phyloP scores from a whole-genome alignment of 1,284 basidiomycete species.

The Athelia psychrophila region DNA sequence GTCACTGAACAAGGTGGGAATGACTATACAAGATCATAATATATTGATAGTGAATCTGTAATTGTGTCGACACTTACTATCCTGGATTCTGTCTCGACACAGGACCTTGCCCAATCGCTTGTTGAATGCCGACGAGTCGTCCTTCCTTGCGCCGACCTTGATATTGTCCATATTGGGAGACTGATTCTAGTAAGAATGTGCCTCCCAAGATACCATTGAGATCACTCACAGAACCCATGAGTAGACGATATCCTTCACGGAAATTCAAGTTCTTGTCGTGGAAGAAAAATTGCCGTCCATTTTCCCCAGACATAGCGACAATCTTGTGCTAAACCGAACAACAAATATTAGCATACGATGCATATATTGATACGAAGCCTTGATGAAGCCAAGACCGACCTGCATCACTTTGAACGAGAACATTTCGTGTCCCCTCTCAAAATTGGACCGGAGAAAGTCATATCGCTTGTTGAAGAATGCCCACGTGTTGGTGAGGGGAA shows the following conservation, averaged over 20 bases:
- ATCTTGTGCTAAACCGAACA: constrained; percentile 2
- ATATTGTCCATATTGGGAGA: not conserved
- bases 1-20: constrained; percentile 6
- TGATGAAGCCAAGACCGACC: not conserved
- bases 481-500: not conserved
- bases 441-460: not conserved
- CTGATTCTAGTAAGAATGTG: not conserved
- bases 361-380: not conserved
- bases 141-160: not conserved
- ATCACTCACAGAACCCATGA: not conserved
- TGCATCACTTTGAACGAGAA: not conserved
- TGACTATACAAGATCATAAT: not conserved
- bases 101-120: constrained; percentile 3
- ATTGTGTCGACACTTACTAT: not conserved
- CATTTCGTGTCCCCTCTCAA: not conserved
- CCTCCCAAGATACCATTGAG: too few species aligned
- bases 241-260: not conserved
- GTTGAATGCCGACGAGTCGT: not conserved
- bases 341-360: too few species aligned
- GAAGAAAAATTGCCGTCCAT: constrained; percentile 1
- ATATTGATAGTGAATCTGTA: not conserved
- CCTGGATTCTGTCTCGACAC: constrained; percentile 1
- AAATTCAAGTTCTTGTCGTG: not conserved
- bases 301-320: constrained; percentile 1
- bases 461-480: constrained; percentile 1